phyloP scores from a whole-genome alignment of 2,329 filamentous ascomycete genomes.

The Chaetomium sp. region DNA sequence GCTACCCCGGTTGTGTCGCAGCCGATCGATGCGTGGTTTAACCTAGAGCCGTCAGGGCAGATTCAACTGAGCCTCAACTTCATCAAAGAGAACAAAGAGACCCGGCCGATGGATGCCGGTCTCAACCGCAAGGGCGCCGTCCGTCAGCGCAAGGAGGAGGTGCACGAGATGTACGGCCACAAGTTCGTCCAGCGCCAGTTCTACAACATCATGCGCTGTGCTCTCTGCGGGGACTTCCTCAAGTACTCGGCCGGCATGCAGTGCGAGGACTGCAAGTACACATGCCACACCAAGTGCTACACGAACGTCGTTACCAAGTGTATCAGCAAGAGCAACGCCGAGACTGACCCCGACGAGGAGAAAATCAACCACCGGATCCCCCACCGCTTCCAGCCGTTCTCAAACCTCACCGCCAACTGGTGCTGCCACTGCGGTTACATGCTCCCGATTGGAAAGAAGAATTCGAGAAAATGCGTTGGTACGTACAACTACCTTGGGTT shows the following conservation, averaged over 20 bases:
- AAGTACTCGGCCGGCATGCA: slow-evolving; percentile 99
- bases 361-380: slow-evolving; percentile 99
- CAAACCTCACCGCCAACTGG: slow-evolving; percentile 98
- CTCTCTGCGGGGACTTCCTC: slow-evolving; percentile 94
- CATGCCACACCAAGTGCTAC: slow-evolving; percentile 98
- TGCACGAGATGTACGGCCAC: slow-evolving; percentile 98
- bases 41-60: slow-evolving; percentile 88
- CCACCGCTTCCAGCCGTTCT: slow-evolving; percentile 94
- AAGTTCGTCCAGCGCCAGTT: slow-evolving; percentile 99
- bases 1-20: slow-evolving; percentile 52
- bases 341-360: slow-evolving; percentile 97
- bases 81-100: slow-evolving; percentile 83
- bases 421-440: slow-evolving; percentile 99
- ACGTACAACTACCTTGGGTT: slow-evolving; percentile 39
- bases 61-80: slow-evolving; percentile 93
- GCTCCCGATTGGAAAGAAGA: slow-evolving; percentile 90
- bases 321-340: slow-evolving; percentile 98
- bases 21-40: slow-evolving; percentile 93
- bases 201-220: slow-evolving; percentile 99
- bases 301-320: slow-evolving; percentile 96
- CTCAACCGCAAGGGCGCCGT: slow-evolving; percentile 94
- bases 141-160: slow-evolving; percentile 95
- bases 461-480: slow-evolving; percentile 89
- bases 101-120: slow-evolving; percentile 81
- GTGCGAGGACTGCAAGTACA: slow-evolving; percentile 99